phyloP scores from a whole-genome alignment of 2,329 filamentous ascomycete genomes.

The Beauveria sp. region DNA sequence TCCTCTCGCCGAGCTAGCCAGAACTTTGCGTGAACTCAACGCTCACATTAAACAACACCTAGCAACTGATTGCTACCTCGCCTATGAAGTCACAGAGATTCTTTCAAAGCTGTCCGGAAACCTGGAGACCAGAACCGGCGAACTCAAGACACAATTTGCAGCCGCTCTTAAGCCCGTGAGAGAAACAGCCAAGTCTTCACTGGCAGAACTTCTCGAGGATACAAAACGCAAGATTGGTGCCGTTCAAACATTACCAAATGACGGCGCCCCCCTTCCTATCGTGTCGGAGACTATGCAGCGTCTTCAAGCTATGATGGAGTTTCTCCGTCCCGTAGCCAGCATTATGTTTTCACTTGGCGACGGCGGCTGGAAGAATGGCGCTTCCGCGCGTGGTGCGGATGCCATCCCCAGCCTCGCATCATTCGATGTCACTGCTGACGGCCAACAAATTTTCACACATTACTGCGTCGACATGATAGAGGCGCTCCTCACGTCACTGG shows the following conservation, averaged over 20 bases:
- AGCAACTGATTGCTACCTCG: slow-evolving; percentile 85
- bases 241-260: slow-evolving; percentile 62
- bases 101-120: slow-evolving; percentile 72
- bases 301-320: slow-evolving; percentile 78
- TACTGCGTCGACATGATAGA: slow-evolving; percentile 90
- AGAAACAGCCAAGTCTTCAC: slow-evolving; percentile 82
- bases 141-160: slow-evolving; percentile 74
- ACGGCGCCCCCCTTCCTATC: slow-evolving; percentile 71
- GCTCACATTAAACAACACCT: slow-evolving; percentile 80
- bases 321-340: slow-evolving; percentile 76
- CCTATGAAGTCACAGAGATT: slow-evolving; percentile 91
- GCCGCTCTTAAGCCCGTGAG: slow-evolving; percentile 83
- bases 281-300: slow-evolving; percentile 81
- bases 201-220: slow-evolving; percentile 78
- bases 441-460: slow-evolving; percentile 77
- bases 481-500: slow-evolving; percentile 64
- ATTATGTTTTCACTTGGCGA: slow-evolving; percentile 90
- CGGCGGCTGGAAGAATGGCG: slow-evolving; percentile 68
- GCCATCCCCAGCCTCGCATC: slow-evolving; percentile 64
- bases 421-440: slow-evolving; percentile 84
- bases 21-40: slow-evolving; percentile 84
- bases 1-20: slow-evolving; percentile 72
- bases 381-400: slow-evolving; percentile 50
- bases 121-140: slow-evolving; percentile 74
- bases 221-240: slow-evolving; percentile 61